Conservation (phyloP, 2,329 filamentous ascomycete species). For the Tolypocladium tropicale region DNA sequence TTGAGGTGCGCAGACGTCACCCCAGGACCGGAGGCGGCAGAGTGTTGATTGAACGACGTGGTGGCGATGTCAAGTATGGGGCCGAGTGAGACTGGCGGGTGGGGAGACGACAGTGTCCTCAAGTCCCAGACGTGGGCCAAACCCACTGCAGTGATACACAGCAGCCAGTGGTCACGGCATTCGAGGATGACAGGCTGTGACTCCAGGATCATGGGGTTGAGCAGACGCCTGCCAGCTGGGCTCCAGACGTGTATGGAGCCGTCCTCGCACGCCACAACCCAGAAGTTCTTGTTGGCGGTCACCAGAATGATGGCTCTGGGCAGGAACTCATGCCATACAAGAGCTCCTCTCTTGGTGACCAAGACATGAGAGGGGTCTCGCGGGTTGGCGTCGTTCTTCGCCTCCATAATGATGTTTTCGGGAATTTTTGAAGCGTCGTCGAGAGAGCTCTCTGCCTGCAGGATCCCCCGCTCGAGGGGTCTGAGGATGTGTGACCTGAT, state of each 20-base stretch:
- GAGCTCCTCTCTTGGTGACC: slow-evolving; percentile 67
- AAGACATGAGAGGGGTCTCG: slow-evolving; percentile 79
- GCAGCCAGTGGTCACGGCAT: slow-evolving; percentile 76
- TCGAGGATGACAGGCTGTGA: slow-evolving; percentile 91
- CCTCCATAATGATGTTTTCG: slow-evolving; percentile 75
- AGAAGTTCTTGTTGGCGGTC: slow-evolving; percentile 83
- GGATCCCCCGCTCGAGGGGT: slow-evolving; percentile 59
- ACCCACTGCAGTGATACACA: slow-evolving; percentile 81
- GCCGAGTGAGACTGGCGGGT: slow-evolving; percentile 80
- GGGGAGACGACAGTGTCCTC: slow-evolving; percentile 69
- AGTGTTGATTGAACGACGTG: slow-evolving; percentile 66
- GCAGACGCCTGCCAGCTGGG: slow-evolving; percentile 73
- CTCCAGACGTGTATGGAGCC: slow-evolving; percentile 87
- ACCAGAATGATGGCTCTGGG: slow-evolving; percentile 80
- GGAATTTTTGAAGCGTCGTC: slow-evolving; percentile 54
- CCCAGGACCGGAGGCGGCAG: slow-evolving; percentile 65
- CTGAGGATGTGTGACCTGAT: slow-evolving; percentile 74
- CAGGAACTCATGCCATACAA: slow-evolving; percentile 90
- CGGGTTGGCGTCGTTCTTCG: slow-evolving; percentile 67
- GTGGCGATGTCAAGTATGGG: slow-evolving; percentile 82
- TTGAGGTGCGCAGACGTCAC: slow-evolving; percentile 89
- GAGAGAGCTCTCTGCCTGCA: slow-evolving; percentile 39
- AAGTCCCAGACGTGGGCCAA: slow-evolving; percentile 93
- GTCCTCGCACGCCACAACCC: slow-evolving; percentile 89
- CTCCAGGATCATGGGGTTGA: slow-evolving; percentile 80